Evolutionary conservation across 331 rosid species (phyloP), one percentile per base, ranked within the genome.

Genomic region (Cydonia oblonga): DNA sequence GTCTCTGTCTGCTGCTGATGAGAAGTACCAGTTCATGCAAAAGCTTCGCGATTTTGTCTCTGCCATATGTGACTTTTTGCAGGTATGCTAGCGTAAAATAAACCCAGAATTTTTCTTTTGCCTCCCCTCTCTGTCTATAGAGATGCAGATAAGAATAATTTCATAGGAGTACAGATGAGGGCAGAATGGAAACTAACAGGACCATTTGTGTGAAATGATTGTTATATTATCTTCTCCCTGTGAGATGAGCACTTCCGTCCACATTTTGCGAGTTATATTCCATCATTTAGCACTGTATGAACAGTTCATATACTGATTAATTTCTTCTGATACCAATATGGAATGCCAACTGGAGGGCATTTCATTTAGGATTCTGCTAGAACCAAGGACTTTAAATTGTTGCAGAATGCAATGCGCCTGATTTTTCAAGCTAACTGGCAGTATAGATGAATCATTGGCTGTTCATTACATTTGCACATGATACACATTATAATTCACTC

Each of bases 11-110:
- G 85, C 81, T 76, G 92, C 97, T 26, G 97, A 90, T 61, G 92
- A 89, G 80, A 93, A 93, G 87, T 93, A 87, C 77, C 85, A 68
- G 32, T 93, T 84, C 82, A 87, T 89, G 97, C 98, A 93, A 83
- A 82, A 83, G 87, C 97, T 91, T 79, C 90, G 91, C 5, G 80
- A 81, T 67, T 93, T 85, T 85, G 87, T 93, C 46, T 78, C 96
- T 64, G 77, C 82, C 60, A 79, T 89, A 49, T 93, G 98, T 53
- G 92, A 89, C 81, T 89, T 93, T 81, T 83, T 93, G 81, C 92
- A 93, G 98, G 98, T 93, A 82, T 42, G 75, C 22, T 42, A 65
- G 62, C 65, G 9, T 11, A 30, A 26, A 28, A 30, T 62, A 38
- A 13, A 38, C 10, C 23, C 30, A 4, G 7, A 6, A 7, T 0